A percentile compares a stretch with the other conserved stretches of the same genome.
These are phyloP conservation scores for Hirsutella thompsonii DNA, from an alignment of 2,329 filamentous ascomycete genomes.

Conservation along the genomic window DNA sequence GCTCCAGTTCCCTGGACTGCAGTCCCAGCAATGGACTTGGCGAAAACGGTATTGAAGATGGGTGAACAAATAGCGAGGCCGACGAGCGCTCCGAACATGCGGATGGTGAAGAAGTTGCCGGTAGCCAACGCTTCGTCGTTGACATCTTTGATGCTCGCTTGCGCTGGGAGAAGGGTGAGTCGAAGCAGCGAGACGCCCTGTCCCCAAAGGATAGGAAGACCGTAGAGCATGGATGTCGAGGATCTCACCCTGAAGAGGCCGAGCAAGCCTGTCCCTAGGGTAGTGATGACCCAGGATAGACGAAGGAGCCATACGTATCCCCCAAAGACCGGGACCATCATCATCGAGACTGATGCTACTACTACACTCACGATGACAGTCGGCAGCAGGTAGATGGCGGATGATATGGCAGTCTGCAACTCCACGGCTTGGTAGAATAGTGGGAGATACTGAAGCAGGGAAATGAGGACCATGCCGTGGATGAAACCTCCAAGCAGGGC, in stretches of 20 bases:
- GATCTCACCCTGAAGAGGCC: not conserved
- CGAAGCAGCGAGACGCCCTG: not conserved
- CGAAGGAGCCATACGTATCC: not conserved
- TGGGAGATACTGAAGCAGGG: conserved; percentile 16
- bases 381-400: conserved; percentile 16
- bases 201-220: not conserved
- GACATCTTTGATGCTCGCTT: not conserved
- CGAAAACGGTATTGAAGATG: not conserved
- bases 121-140: not conserved
- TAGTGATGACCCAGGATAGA: not conserved
- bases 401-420: conserved; percentile 12
- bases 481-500: conserved; percentile 16
- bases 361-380: not conserved
- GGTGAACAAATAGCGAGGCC: not conserved
- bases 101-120: not conserved
- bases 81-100: not conserved
- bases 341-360: not conserved
- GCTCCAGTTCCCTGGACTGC: not conserved
- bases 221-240: not conserved
- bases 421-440: conserved; percentile 19
- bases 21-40: not conserved
- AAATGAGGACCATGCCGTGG: conserved; percentile 16
- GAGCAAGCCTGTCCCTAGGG: not conserved
- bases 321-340: not conserved
- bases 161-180: not conserved